These are phyloP conservation scores for Yamadazyma siamensis DNA, from an alignment of 1,139 yeast genomes.

Conservation along the genomic window DNA sequence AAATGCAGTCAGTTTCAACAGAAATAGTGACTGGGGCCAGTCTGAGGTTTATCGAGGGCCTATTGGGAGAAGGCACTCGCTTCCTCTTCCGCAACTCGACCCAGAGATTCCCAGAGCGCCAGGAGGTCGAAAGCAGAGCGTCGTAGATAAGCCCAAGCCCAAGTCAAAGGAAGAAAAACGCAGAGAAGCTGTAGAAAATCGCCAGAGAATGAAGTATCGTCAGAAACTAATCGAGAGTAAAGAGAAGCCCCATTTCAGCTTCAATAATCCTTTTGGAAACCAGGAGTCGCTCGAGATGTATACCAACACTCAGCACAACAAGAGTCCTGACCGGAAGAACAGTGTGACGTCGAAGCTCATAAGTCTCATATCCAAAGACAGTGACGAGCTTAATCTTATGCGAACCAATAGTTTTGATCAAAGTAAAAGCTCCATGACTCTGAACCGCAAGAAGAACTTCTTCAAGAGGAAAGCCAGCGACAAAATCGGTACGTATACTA, in stretches of 20 bases:
- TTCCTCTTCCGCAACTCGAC: no score
- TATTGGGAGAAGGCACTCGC: no score
- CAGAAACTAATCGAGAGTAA: conserved; percentile 10
- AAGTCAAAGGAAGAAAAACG: conserved; percentile 3
- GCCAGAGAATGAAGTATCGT: conserved; percentile 3
- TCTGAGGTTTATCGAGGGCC: no score
- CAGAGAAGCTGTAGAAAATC: conserved; percentile 8
- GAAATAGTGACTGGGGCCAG: no score
- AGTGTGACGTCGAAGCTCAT: conserved; percentile 15
- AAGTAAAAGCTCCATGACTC: conserved; percentile 35
- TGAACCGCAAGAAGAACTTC: conserved; percentile 14
- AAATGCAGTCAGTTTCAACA: no score
- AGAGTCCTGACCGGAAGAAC: conserved; percentile 10
- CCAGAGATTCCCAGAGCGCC: no score
- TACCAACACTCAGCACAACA: conserved; percentile 2
- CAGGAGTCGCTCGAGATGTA: conserved; percentile 8
- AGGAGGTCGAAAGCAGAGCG: conserved; percentile 1
- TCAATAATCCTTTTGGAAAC: conserved; percentile 13
- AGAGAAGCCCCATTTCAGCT: conserved; percentile 5
- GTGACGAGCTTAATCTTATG: conserved; percentile 12
- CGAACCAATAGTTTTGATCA: conserved; percentile 31
- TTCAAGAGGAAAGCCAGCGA: conserved; percentile 14
- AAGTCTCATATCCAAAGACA: conserved; percentile 13
- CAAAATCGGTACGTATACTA: conserved; percentile 38
- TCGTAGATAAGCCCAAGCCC: background rate